Base-by-base conservation (phyloP, 2,329 filamentous ascomycete species). In the Hypoxylon sp. region DNA sequence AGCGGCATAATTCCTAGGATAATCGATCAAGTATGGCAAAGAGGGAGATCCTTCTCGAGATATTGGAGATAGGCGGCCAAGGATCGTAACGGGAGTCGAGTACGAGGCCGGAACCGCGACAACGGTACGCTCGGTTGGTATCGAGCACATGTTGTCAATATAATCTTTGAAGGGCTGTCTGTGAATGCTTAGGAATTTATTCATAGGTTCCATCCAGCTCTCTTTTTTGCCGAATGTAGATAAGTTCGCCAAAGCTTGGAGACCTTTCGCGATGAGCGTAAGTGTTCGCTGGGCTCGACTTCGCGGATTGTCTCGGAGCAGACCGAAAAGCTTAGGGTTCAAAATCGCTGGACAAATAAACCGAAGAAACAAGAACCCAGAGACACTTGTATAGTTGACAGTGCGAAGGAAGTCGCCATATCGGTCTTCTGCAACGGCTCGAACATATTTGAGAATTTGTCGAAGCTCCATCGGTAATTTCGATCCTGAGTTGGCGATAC, bases 181-280 rank as follows among this genome's bases (percentile, higher is more conserved):
- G 75, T 97, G 91, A 1, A 88, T 85, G 8, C 85, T 86, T 39
- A 98, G 83, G 74, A 98, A 98, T 47, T 88, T 88, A 77, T 98
- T 98, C 95, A 98, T 98, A 0, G 94, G 94, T 81, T 97, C 94
- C 94, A 98, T 98, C 94, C 94, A 98, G n/a, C 92, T 90, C 80
- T 98, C 95, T 78, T 97, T 97, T 77, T 92, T 94, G 44, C 95
- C 95, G 77, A 98, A 98, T 0, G 90, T 94, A 1, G 93, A 93
- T 81, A 98, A 86, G 78, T 98, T 98, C 17, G 94, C 94, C 65
- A 98, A 85, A 14, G 94, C 94, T 80, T 98, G 94, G 8, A 98
- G 84, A 1, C 92, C 93, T 80, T 98, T 98, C 24, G 95, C 94
- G 66, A 98, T 94, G 54, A 98, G 86, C 0, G 95, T 98, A 59